These are phyloP conservation scores for Diaporthe citrichinensis DNA, from an alignment of 2,329 filamentous ascomycete species.

Conservation along the genomic window DNA sequence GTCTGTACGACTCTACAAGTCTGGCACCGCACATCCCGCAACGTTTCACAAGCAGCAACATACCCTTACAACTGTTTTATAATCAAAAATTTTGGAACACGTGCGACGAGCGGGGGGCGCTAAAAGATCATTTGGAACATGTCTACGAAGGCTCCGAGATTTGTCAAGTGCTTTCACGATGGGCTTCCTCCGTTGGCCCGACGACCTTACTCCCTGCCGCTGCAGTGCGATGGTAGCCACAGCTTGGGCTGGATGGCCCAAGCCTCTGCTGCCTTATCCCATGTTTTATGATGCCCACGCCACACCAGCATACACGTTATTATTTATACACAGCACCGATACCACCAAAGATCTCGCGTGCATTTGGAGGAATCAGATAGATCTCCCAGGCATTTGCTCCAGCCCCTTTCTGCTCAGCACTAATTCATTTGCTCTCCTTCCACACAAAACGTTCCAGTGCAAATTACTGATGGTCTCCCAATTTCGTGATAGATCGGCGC, in stretches of 20 bases:
- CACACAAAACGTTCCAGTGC: conserved; percentile 31
- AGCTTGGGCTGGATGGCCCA: background rate
- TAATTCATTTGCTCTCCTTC: conserved; percentile 35
- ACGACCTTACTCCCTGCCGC: conserved; percentile 35
- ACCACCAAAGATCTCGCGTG: conserved; percentile 27
- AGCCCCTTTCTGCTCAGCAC: conserved; percentile 43
- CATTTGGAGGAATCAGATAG: conserved; percentile 37
- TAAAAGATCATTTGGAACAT: conserved; percentile 13
- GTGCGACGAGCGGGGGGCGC: conserved; percentile 34
- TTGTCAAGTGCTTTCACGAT: conserved; percentile 34
- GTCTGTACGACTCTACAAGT: conserved; percentile 5
- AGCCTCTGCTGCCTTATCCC: background rate
- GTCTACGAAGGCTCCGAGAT: conserved; percentile 4
- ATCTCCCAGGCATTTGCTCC: conserved; percentile 42
- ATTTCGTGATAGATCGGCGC: conserved; percentile 46
- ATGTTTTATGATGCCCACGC: conserved; percentile 13
- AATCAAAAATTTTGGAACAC: conserved; percentile 14
- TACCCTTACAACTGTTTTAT: conserved; percentile 36
- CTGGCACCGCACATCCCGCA: conserved; percentile 5
- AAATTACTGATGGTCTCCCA: conserved; percentile 41
- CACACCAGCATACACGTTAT: conserved; percentile 17
- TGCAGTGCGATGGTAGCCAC: conserved; percentile 33
- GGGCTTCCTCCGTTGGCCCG: conserved; percentile 36
- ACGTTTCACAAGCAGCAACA: conserved; percentile 6
- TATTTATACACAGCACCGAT: conserved; percentile 9